These are phyloP conservation scores for Chytriomyces hyalinus DNA, from an alignment of 192 early-diverging fungal species.

Conservation along the genomic window DNA sequence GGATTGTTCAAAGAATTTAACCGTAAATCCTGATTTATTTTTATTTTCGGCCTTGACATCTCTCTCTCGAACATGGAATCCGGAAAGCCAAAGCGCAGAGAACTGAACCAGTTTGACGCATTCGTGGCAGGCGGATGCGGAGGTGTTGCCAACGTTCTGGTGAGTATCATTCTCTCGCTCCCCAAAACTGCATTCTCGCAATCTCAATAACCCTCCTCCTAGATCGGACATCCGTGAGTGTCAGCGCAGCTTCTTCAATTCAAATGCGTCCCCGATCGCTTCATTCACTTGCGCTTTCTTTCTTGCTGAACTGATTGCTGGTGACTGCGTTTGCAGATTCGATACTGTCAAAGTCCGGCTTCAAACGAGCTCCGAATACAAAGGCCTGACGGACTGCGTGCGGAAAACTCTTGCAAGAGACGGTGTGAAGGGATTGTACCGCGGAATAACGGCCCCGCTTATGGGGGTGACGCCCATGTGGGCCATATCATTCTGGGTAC, in stretches of 20 bases:
- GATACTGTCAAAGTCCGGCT: constrained; percentile 93
- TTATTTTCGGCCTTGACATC: too few species aligned
- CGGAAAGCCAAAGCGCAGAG: background rate
- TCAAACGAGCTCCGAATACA: constrained; percentile 55
- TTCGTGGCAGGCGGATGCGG: constrained; percentile 88
- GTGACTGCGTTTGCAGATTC: constrained; percentile 58
- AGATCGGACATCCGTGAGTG: background rate
- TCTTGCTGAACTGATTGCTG: too few species aligned
- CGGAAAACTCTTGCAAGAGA: constrained; percentile 72
- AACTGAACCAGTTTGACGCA: constrained; percentile 63
- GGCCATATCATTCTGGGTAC: constrained; percentile 86
- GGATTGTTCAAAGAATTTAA: too few species aligned
- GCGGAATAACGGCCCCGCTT: constrained; percentile 83
- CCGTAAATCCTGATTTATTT: too few species aligned
- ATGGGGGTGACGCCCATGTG: constrained; percentile 86
- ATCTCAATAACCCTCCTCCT: too few species aligned
- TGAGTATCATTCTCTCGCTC: constrained; percentile 51
- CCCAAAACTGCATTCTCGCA: too few species aligned
- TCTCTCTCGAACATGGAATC: too few species aligned
- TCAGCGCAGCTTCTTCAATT: background rate
- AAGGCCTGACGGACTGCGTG: constrained; percentile 18
- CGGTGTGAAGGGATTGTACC: constrained; percentile 80
- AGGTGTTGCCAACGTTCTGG: constrained; percentile 72
- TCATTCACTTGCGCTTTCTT: background rate
- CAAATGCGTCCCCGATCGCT: background rate